Conservation (phyloP, 805 yeast species). For the Phaffomyces thermotolerans region DNA sequence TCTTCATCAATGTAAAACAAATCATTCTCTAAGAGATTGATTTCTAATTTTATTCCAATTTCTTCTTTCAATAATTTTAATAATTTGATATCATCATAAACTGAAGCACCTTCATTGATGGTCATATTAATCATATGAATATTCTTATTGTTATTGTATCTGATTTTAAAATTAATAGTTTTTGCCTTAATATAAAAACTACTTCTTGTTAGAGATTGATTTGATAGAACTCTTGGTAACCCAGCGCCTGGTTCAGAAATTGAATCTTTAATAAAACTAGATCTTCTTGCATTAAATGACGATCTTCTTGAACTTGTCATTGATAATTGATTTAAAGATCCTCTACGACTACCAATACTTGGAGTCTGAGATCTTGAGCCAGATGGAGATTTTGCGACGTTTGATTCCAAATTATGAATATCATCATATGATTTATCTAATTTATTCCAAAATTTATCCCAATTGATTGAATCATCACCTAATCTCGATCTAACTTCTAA, state of each 20-base stretch:
- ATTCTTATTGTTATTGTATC: constrained; percentile 4
- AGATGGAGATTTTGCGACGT: constrained; percentile 18
- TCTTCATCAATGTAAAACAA: constrained; percentile 34
- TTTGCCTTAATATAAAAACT: constrained; percentile 16
- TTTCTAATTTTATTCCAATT: constrained; percentile 18
- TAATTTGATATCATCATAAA: constrained; percentile 17
- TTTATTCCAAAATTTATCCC: constrained; percentile 28
- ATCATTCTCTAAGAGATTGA: constrained; percentile 19
- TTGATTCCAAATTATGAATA: constrained; percentile 20
- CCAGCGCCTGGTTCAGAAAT: constrained; percentile 1
- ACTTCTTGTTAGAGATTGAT: constrained; percentile 19
- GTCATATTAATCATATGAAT: constrained; percentile 21
- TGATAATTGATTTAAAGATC: constrained; percentile 15
- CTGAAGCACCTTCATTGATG: constrained; percentile 14
- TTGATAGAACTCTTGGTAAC: constrained; percentile 14
- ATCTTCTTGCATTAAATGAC: constrained; percentile 11
- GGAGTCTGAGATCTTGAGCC: constrained; percentile 22
- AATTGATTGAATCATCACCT: constrained; percentile 20
- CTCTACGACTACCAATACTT: constrained; percentile 10
- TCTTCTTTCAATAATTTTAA: constrained; percentile 20
- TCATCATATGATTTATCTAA: constrained; percentile 25
- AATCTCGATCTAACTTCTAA: constrained; percentile 20
- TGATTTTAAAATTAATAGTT: constrained; percentile 18
- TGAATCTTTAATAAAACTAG: constrained; percentile 9
- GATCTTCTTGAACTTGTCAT: constrained; percentile 18